Evolutionary conservation across 129 eudicot genomes (phyloP), one percentile per base, ranked within the genome.

Genomic region (Lonicera japonica): DNA sequence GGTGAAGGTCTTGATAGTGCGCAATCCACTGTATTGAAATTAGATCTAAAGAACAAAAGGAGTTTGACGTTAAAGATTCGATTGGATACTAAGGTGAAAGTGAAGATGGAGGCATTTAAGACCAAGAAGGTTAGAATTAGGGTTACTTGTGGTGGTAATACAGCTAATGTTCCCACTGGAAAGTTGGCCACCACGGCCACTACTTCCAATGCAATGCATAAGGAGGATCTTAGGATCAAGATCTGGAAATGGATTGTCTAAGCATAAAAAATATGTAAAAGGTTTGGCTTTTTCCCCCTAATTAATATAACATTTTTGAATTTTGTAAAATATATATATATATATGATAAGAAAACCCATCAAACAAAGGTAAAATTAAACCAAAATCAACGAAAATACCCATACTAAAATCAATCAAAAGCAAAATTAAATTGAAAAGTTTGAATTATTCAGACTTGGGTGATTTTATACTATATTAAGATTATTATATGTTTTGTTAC

Each of bases 161-260:
- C 60, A 46, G 70, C 55, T 20, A 18, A 47, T 29, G 64, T 21
- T 7, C 58, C 80, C 8, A 11, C 39, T 13, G 78, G 77, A 22
- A 77, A 43, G 18, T 34, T 53, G 11, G 48, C 61, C 41, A 24
- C 60, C 34, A 54, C 48, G 57, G 70, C 45, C 8, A 19, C 45
- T 16, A 40, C 36, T 19, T 14, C 29, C 0, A 36, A 63, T 20
- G 52, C 53, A 0, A 57, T 70, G 22, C 75, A 81, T 25, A 58
- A 62, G 40, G 78, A 70, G 60, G 60, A 70, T 73, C 50, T 73
- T 3, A 22, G 72, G 25, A 58, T 79, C 53, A 79, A 65, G 75
- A 66, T 73, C 41, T 80, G 76, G 80, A 65, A 63, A 45, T 67
- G 80, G 75, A 76, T 74, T 11, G 4, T 72, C 25, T 77, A 54